Percentiles rank a stretch among this genome's conserved stretches.
Conservation (phyloP, 306 rosid genomes). For the Prunus armeniaca region DNA sequence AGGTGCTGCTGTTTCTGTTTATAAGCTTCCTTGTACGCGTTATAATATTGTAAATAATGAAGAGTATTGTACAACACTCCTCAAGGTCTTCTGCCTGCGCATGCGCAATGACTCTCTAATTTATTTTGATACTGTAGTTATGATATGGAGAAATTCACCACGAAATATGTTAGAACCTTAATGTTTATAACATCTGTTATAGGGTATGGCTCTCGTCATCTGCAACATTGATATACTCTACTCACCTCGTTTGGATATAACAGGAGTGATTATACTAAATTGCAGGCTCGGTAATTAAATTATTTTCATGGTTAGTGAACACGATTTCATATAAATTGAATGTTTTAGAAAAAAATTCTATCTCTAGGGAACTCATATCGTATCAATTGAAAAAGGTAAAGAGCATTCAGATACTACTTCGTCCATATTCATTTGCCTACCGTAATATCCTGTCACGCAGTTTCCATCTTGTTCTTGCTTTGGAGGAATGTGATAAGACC, state of each 20-base stretch:
- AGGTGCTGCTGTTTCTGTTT: neutral
- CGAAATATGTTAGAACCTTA: neutral
- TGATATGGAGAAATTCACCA: neutral
- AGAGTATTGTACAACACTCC: neutral
- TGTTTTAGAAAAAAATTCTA: neutral
- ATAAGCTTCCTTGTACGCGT: neutral
- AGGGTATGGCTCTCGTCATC: neutral
- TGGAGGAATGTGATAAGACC: slow-evolving; percentile 46
- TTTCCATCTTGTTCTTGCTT: neutral
- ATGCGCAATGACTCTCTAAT: neutral
- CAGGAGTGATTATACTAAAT: too few species aligned
- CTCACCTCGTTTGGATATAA: too few species aligned
- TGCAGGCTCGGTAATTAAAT: too few species aligned
- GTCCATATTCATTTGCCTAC: too few species aligned
- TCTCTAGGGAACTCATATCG: neutral
- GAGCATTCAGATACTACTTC: neutral
- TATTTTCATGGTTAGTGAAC: too few species aligned
- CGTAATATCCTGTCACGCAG: too few species aligned
- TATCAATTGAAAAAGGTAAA: too few species aligned
- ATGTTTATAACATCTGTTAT: neutral
- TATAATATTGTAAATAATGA: slow-evolving; percentile 1
- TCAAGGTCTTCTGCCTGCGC: neutral
- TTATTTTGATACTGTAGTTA: neutral
- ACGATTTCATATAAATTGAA: neutral
- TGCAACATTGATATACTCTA: too few species aligned